Conservation (phyloP, 106 monocot species). For the Dendrobium catenatum region DNA sequence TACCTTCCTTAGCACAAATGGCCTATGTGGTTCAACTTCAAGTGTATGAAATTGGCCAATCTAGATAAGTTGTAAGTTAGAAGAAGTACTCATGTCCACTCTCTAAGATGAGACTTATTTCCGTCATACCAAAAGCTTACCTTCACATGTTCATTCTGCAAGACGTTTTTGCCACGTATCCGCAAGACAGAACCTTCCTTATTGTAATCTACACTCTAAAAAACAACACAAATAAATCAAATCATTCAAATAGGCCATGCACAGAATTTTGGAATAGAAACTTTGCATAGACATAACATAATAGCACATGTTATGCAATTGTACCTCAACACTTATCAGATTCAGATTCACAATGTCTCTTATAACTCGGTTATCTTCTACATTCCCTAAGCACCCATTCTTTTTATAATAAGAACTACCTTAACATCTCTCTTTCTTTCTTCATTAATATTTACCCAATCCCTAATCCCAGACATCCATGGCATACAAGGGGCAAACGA, state of each 20-base stretch:
- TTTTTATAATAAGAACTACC: background rate
- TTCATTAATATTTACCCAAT: background rate
- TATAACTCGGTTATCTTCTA: background rate
- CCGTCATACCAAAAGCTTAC: slow-evolving; percentile 20
- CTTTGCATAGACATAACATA: background rate
- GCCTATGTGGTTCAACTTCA: slow-evolving; percentile 78
- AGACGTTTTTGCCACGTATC: slow-evolving; percentile 81
- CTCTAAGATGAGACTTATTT: background rate
- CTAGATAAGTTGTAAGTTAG: slow-evolving; percentile 25
- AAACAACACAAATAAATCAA: background rate
- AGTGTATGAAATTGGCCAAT: slow-evolving; percentile 93
- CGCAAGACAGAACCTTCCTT: slow-evolving; percentile 82
- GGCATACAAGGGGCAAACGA: background rate
- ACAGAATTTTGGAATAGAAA: background rate
- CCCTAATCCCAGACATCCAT: background rate
- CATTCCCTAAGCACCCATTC: background rate
- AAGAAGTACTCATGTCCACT: background rate
- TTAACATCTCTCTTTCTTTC: background rate
- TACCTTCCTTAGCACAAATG: slow-evolving; percentile 88
- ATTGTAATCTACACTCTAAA: slow-evolving; percentile 80
- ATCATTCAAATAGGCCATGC: background rate
- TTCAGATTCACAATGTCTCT: background rate
- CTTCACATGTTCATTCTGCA: slow-evolving; percentile 92
- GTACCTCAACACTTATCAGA: background rate
- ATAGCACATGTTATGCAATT: background rate